A percentile compares a stretch with the other conserved stretches of the same genome.
These are phyloP conservation scores for Aristolochia fimbriata DNA, from an alignment of 164 flowering plant genomes.

Conservation along the genomic window DNA sequence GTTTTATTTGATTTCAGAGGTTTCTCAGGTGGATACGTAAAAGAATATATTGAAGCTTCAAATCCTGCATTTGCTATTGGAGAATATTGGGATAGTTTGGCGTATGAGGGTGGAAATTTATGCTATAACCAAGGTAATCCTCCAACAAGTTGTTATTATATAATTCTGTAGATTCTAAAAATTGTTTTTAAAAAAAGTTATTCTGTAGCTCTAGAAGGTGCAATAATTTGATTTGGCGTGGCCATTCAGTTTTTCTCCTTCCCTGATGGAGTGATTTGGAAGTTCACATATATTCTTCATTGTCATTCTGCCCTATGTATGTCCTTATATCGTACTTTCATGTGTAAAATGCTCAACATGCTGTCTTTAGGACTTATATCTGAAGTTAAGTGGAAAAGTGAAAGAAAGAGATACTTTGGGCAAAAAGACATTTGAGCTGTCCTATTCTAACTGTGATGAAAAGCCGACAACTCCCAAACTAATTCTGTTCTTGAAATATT, in stretches of 20 bases:
- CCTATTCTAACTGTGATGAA: neutral
- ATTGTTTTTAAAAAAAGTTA: too few species aligned
- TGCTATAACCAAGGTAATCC: slow-evolving; percentile 52
- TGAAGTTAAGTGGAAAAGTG: too few species aligned
- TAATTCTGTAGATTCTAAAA: too few species aligned
- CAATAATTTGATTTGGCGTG: too few species aligned
- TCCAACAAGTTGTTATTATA: neutral
- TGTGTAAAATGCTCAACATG: too few species aligned
- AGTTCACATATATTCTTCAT: too few species aligned
- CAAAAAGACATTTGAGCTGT: neutral
- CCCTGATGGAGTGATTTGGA: too few species aligned
- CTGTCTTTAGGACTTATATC: too few species aligned
- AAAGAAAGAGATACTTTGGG: neutral
- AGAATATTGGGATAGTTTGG: slow-evolving; percentile 60
- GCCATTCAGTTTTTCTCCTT: neutral
- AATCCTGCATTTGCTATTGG: slow-evolving; percentile 59
- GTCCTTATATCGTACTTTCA: too few species aligned
- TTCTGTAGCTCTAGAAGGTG: too few species aligned
- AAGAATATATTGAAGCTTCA: slow-evolving; percentile 49
- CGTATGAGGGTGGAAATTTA: slow-evolving; percentile 48
- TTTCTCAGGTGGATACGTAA: slow-evolving; percentile 47
- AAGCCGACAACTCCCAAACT: neutral
- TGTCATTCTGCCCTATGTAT: too few species aligned
- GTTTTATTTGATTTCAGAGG: slow-evolving; percentile 24
- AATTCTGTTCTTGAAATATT: neutral